Evolutionary conservation across 2,329 filamentous ascomycete species (phyloP).

Genomic region (Magnaporthiopsis incrustans): DNA sequence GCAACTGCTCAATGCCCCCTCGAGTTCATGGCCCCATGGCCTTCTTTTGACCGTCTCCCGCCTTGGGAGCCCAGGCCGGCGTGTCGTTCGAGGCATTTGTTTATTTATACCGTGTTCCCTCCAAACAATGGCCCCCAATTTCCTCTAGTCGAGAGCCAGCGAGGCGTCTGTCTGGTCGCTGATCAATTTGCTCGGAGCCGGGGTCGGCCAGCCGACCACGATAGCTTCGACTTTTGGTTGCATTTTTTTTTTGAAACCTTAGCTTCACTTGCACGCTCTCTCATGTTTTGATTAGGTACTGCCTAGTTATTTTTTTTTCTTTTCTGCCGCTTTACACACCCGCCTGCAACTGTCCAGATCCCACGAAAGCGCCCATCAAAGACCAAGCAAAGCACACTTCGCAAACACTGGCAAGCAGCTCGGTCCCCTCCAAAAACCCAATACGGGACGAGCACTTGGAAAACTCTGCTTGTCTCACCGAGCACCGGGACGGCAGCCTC

Average conservation of each 20-base stretch:
- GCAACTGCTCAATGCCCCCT: background rate
- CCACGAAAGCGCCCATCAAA: no score
- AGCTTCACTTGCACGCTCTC: no score
- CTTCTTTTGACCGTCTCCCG: background rate
- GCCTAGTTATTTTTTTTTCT: no score
- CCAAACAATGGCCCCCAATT: background rate
- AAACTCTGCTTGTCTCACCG: background rate
- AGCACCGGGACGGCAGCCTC: background rate
- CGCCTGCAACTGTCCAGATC: no score
- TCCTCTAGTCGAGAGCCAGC: background rate
- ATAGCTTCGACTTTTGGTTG: no score
- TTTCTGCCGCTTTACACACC: no score
- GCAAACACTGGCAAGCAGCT: background rate
- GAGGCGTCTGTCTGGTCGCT: background rate
- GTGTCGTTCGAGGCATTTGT: background rate
- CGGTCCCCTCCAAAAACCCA: background rate
- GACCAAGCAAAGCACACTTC: background rate
- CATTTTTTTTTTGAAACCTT: no score
- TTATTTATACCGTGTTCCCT: background rate
- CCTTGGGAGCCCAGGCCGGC: background rate
- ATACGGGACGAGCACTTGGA: background rate
- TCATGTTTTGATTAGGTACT: no score
- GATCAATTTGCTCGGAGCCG: background rate
- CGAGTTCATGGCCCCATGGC: background rate
- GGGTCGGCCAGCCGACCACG: background rate